Percentiles rank a stretch among this genome's conserved stretches.
These are phyloP conservation scores for Senna tora DNA, from an alignment of 306 rosid genomes.

Conservation along the genomic window DNA sequence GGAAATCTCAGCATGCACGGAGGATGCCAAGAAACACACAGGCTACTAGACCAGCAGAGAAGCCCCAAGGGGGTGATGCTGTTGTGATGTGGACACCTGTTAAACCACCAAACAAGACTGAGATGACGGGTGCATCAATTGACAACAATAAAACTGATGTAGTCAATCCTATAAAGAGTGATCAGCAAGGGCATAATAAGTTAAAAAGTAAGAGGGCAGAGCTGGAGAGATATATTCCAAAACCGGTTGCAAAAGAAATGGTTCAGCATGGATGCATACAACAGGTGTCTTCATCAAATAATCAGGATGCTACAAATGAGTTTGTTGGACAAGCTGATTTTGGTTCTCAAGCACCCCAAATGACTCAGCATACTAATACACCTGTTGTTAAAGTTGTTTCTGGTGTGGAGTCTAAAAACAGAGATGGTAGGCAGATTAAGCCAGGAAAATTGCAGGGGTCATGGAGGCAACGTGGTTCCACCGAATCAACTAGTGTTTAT, in stretches of 20 bases:
- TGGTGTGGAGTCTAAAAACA: conserved; percentile 55
- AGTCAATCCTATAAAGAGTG: conserved; percentile 54
- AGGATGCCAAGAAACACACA: conserved; percentile 67
- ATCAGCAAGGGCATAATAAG: conserved; percentile 58
- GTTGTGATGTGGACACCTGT: conserved; percentile 98
- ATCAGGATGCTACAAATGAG: conserved; percentile 51
- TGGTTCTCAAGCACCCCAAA: conserved; percentile 46
- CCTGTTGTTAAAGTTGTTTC: conserved; percentile 43
- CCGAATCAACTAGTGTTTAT: conserved; percentile 51
- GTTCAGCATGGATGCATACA: conserved; percentile 76
- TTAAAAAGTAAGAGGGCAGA: conserved; percentile 86
- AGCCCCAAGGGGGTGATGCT: conserved; percentile 58
- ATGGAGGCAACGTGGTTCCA: conserved; percentile 66
- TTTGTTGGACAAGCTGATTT: conserved; percentile 47
- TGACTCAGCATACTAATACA: conserved; percentile 39
- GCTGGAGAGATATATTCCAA: conserved; percentile 89
- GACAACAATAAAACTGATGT: conserved; percentile 53
- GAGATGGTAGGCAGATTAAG: conserved; percentile 63
- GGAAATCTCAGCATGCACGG: conserved; percentile 76
- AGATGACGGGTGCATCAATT: conserved; percentile 54
- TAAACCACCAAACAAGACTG: conserved; percentile 65
- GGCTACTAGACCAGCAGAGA: conserved; percentile 59
- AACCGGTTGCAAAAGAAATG: conserved; percentile 95
- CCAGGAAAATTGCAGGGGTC: conserved; percentile 73
- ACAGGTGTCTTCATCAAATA: conserved; percentile 43